Evolutionary conservation across 1,139 yeast species (phyloP).

Genomic region (Debaryomyces sp.): DNA sequence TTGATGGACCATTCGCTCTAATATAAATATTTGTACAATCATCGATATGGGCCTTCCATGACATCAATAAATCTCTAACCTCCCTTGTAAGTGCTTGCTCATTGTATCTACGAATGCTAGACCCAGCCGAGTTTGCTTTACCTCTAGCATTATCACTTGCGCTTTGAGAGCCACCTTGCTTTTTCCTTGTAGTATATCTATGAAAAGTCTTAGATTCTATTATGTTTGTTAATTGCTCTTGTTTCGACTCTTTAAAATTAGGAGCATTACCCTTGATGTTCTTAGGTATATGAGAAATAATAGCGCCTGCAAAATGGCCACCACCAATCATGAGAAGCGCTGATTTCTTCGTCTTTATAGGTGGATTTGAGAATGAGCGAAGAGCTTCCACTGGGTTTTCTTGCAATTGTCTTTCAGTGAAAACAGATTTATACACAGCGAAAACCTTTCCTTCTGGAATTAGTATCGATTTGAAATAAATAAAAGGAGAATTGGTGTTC

Average conservation of each 20-base stretch:
- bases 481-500: conserved; percentile 65
- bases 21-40: conserved; percentile 74
- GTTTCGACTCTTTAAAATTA: conserved; percentile 41
- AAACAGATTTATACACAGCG: conserved; percentile 72
- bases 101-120: conserved; percentile 83
- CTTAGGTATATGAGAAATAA: conserved; percentile 70
- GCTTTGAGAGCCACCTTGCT: conserved; percentile 97
- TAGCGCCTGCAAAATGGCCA: conserved; percentile 97
- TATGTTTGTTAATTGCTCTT: conserved; percentile 65
- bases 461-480: conserved; percentile 53
- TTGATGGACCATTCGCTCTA: conserved; percentile 79
- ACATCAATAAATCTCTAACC: conserved; percentile 62
- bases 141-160: conserved; percentile 92
- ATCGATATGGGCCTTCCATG: conserved; percentile 64
- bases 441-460: conserved; percentile 53
- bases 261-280: conserved; percentile 57
- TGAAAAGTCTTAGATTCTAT: conserved; percentile 86
- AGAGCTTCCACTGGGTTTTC: conserved; percentile 47
- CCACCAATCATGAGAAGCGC: conserved; percentile 96
- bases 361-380: conserved; percentile 29
- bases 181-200: conserved; percentile 92
- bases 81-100: conserved; percentile 84
- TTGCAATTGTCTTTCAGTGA: conserved; percentile 37
- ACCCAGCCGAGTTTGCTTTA: conserved; percentile 96
- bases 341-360: conserved; percentile 41